These are phyloP conservation scores for Cryphonectria naterciae DNA, from an alignment of 2,329 filamentous ascomycete species.

Conservation along the genomic window DNA sequence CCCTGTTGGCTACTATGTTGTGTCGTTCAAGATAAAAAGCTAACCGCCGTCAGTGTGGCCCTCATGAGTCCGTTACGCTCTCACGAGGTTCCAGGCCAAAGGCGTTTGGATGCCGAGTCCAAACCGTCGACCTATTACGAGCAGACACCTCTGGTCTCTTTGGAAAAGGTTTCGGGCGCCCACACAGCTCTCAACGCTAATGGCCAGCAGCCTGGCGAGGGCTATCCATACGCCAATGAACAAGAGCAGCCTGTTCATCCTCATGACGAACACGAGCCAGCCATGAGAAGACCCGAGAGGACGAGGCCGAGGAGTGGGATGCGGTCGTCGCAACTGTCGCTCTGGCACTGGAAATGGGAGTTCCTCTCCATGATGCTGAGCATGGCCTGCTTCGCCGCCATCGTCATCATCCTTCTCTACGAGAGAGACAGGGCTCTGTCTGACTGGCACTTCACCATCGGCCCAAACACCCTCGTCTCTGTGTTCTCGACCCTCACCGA, in stretches of 20 bases:
- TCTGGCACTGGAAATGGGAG: not conserved
- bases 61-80: not conserved
- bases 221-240: not conserved
- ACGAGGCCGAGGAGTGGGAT: not conserved
- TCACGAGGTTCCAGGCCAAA: not conserved
- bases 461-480: constrained; percentile 5
- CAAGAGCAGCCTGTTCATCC: not conserved
- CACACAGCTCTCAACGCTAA: not conserved
- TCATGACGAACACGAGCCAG: not conserved
- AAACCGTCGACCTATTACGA: not conserved
- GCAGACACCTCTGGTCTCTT: not conserved
- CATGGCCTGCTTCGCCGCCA: constrained; percentile 2
- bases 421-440: not conserved
- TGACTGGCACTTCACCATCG: not conserved
- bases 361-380: not conserved
- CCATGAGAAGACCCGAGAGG: not conserved
- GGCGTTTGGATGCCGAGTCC: not conserved
- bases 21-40: too few relatives aligned
- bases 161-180: not conserved
- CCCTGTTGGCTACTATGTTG: not conserved
- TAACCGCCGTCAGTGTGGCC: not conserved
- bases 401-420: not conserved
- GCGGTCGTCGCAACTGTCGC: not conserved
- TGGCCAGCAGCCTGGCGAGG: not conserved
- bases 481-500: constrained; percentile 3